Evolutionary conservation across 192 early-diverging fungal genomes (phyloP).

Genomic region (Paraglomus occultum): DNA sequence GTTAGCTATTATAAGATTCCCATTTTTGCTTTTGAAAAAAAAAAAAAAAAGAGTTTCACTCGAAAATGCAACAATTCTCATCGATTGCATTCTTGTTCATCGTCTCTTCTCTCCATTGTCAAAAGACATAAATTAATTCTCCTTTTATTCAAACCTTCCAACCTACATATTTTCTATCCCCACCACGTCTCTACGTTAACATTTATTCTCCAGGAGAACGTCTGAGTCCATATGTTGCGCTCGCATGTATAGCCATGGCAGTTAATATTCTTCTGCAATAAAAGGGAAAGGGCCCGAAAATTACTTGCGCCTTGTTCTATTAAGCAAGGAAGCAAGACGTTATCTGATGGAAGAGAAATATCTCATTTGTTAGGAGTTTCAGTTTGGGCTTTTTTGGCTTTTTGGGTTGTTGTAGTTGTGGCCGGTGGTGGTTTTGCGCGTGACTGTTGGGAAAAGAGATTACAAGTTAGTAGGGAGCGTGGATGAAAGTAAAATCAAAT

Average conservation of each 20-base stretch:
- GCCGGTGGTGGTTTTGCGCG: no score
- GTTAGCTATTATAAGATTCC: constrained; percentile 43
- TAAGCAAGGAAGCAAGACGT: no score
- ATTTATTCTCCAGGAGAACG: constrained; percentile 71
- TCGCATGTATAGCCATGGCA: constrained; percentile 88
- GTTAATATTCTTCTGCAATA: constrained; percentile 50
- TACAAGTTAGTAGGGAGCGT: no score
- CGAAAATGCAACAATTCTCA: neutral
- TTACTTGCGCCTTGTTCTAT: no score
- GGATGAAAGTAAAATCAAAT: no score
- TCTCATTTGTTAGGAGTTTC: no score
- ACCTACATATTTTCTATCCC: neutral
- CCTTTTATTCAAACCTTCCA: no score
- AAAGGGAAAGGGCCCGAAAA: neutral
- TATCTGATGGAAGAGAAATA: no score
- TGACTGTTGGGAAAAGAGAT: no score
- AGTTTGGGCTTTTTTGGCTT: no score
- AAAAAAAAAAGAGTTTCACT: no score
- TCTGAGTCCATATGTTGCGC: constrained; percentile 90
- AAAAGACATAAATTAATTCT: neutral
- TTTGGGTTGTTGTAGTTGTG: no score
- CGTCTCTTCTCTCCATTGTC: neutral
- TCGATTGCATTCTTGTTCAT: neutral
- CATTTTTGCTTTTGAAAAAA: neutral
- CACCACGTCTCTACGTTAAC: neutral